Base-by-base conservation (phyloP, 192 early-diverging fungal species). In the Coemansia brasiliensis region DNA sequence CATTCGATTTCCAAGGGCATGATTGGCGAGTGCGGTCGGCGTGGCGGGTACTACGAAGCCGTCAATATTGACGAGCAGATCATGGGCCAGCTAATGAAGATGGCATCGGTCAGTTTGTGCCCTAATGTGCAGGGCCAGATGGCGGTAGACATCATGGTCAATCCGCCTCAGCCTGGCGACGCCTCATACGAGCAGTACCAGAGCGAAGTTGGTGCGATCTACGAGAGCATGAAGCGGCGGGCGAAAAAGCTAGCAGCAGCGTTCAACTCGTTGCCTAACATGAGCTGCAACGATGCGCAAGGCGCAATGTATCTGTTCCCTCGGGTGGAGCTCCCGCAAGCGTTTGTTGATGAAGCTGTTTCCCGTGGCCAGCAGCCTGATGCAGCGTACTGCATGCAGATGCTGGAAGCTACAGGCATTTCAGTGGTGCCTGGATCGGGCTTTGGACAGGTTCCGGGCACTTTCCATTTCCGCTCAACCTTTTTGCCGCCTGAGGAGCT, bases 271-370 rank as follows among this genome's bases (percentile, higher is more conserved):
- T 80, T 98, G 54, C 89, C 92, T 67, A 89, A 88, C 20, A 86
- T 92, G 58, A 84, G 81, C 16, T 96, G 94, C 84, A 91, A 94
- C 61, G 75, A 79, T 52, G 92, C 95, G 1, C 84, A 92, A 67
- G 96, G 96, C 48, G 90, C 96, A 51, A 94, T 99, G 94, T 99
- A 99, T 78, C 82, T 95, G 52, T 97, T 97, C 85, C 96, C 96
- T 13, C 79, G 65, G 25, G 85, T 98, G 52, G 59, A 61, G 39
- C 67, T 97, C 8, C 90, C 94, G 17, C 50, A 72, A 50, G 87
- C 84, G 55, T 92, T 93, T 39, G 76, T 96, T 20, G 85, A 83
- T 35, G 91, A 86, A 43, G 94, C 94, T 39, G 69, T 83, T 37
- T 72, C 67, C n/a, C 71, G 65, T 24, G 86, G 88, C 25, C 83